These are phyloP conservation scores for Echinochloa phyllopogon DNA, from an alignment of 176 grass and related monocot genomes.

Conservation along the genomic window DNA sequence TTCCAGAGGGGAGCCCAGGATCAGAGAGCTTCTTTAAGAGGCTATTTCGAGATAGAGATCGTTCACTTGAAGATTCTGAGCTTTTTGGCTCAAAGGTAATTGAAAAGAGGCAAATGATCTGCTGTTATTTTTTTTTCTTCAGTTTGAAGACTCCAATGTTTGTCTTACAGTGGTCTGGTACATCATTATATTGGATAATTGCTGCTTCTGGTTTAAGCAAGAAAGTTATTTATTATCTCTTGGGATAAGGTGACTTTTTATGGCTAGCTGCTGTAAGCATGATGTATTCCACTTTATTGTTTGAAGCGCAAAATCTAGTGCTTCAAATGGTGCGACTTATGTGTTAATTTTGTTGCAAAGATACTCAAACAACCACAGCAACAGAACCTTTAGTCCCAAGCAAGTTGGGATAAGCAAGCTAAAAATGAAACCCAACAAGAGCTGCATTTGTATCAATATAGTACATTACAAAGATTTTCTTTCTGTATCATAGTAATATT, in stretches of 20 bases:
- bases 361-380: background rate
- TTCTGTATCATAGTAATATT: background rate
- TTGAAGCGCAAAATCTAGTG: background rate
- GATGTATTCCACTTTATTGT: conserved; percentile 10
- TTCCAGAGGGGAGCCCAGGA: conserved; percentile 88
- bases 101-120: conserved; percentile 69
- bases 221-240: conserved; percentile 3
- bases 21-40: conserved; percentile 92
- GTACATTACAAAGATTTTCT: background rate
- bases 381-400: background rate
- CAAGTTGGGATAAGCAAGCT: background rate
- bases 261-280: conserved; percentile 1
- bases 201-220: background rate
- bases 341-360: conserved; percentile 6
- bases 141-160: background rate
- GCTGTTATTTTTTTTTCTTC: conserved; percentile 33
- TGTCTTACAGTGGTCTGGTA: conserved; percentile 16
- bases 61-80: conserved; percentile 91
- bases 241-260: background rate
- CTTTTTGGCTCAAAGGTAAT: conserved; percentile 64
- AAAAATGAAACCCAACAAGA: background rate
- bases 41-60: conserved; percentile 84
- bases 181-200: conserved; percentile 23
- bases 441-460: background rate
- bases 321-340: background rate